These are phyloP conservation scores for Corynascus novoguineensis DNA, from an alignment of 495 filamentous ascomycete genomes.

Conservation along the genomic window DNA sequence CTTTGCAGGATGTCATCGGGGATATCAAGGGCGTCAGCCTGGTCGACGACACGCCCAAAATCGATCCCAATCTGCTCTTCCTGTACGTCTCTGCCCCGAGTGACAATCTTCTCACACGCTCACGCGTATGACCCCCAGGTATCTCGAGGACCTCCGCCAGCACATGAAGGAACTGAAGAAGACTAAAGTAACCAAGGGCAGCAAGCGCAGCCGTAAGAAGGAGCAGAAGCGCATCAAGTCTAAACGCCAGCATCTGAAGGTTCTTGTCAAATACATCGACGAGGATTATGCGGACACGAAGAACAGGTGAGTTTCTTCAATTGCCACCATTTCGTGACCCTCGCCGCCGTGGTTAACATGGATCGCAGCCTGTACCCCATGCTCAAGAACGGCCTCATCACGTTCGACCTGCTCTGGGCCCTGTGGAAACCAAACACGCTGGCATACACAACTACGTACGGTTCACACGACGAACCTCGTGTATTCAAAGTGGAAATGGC, in stretches of 20 bases:
- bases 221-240: constrained; percentile 60
- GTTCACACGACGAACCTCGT: constrained; percentile 71
- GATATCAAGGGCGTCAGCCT: constrained; percentile 76
- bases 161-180: constrained; percentile 62
- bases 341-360: background rate
- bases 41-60: constrained; percentile 70
- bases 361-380: constrained; percentile 65
- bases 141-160: constrained; percentile 68
- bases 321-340: background rate
- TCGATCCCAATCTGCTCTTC: constrained; percentile 87
- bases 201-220: constrained; percentile 54
- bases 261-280: constrained; percentile 76
- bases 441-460: constrained; percentile 75
- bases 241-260: constrained; percentile 65
- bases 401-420: constrained; percentile 86
- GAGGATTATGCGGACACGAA: constrained; percentile 74
- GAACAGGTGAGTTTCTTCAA: constrained; percentile 40
- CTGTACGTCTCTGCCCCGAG: constrained; percentile 35
- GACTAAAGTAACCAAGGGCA: constrained; percentile 38
- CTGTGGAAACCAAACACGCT: constrained; percentile 88
- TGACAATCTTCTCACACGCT: background rate
- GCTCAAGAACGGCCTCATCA: constrained; percentile 78
- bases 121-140: constrained; percentile 33
- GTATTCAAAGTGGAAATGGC: constrained; percentile 87
- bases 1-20: constrained; percentile 69